These are phyloP conservation scores for Oryza meridionalis DNA, from an alignment of 176 grass and related monocot genomes.

Conservation along the genomic window DNA sequence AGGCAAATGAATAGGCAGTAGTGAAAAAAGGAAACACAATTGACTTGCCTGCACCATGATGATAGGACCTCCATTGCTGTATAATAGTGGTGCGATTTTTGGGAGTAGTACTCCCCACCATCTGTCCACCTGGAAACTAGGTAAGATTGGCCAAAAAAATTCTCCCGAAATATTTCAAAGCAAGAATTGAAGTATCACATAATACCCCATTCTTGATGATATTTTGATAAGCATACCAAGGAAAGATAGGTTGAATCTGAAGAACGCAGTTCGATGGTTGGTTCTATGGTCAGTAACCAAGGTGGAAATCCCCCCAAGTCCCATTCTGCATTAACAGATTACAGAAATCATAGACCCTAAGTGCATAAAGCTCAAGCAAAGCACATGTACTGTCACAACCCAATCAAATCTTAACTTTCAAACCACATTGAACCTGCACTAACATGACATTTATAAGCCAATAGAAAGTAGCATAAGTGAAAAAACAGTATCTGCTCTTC, in stretches of 20 bases:
- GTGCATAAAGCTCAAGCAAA: background rate
- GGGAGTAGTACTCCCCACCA: slow-evolving; percentile 87
- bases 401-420: slow-evolving; percentile 7
- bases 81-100: slow-evolving; percentile 74
- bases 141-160: slow-evolving; percentile 41
- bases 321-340: slow-evolving; percentile 76
- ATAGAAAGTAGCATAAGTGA: background rate
- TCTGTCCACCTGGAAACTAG: slow-evolving; percentile 75
- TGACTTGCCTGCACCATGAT: slow-evolving; percentile 94
- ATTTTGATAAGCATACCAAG: slow-evolving; percentile 58
- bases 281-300: slow-evolving; percentile 89
- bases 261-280: slow-evolving; percentile 78
- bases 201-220: slow-evolving; percentile 2
- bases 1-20: background rate
- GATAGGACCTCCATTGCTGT: slow-evolving; percentile 82
- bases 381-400: slow-evolving; percentile 8
- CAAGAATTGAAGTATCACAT: slow-evolving; percentile 12
- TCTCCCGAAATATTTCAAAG: slow-evolving; percentile 26
- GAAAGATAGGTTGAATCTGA: slow-evolving; percentile 82
- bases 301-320: slow-evolving; percentile 95
- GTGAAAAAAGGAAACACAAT: slow-evolving; percentile 21
- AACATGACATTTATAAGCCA: slow-evolving; percentile 15
- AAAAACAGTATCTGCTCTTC: slow-evolving; percentile 3
- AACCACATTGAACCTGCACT: background rate
- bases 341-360: slow-evolving; percentile 7